A percentile compares a stretch with the other conserved stretches of the same genome.
Conservation (phyloP, 2,329 filamentous ascomycete species). For the Seiridium unicorne region DNA sequence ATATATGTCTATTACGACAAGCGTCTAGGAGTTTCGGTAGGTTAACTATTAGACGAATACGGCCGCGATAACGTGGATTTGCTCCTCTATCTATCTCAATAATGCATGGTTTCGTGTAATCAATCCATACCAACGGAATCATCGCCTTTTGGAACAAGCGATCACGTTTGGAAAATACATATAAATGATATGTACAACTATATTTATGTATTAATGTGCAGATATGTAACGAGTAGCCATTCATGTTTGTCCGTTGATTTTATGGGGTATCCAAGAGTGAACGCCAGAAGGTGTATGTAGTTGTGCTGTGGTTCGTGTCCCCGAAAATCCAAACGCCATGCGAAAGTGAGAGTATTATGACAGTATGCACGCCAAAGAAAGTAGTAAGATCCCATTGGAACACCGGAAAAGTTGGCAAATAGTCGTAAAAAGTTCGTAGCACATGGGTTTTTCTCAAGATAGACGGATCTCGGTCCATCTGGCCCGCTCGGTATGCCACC, state of each 20-base stretch:
- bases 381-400: background rate
- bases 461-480: slow-evolving; percentile 32
- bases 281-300: background rate
- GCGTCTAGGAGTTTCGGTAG: no score
- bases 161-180: no score
- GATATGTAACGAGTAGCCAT: background rate
- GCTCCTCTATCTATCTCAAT: no score
- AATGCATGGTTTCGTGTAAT: no score
- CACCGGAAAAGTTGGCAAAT: background rate
- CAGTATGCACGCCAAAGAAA: background rate
- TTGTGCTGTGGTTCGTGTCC: background rate
- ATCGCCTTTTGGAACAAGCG: no score
- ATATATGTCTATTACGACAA: background rate
- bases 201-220: slow-evolving; percentile 3
- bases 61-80: no score
- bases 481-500: slow-evolving; percentile 50
- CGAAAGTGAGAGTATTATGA: background rate
- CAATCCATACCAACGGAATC: no score
- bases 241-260: background rate
- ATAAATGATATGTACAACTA: background rate
- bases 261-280: background rate
- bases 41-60: no score
- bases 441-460: background rate
- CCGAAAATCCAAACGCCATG: background rate
- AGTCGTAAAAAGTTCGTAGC: background rate